These are phyloP conservation scores for Fusarium tricinctum DNA, from an alignment of 2,329 filamentous ascomycete genomes.

Conservation along the genomic window DNA sequence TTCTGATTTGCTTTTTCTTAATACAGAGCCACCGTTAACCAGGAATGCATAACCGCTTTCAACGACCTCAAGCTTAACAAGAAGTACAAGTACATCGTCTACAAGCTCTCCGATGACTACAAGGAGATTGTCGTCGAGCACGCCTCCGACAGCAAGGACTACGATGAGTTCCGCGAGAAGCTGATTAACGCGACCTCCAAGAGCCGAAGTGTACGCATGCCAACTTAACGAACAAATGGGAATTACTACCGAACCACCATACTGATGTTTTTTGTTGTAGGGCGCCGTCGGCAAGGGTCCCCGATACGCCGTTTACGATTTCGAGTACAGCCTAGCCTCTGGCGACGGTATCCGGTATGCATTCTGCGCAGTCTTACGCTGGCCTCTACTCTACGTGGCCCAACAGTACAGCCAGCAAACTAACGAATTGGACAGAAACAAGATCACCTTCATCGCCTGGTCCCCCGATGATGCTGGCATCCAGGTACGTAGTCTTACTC, in stretches of 20 bases:
- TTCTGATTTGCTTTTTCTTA: slow-evolving; percentile 19
- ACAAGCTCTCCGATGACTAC: slow-evolving; percentile 87
- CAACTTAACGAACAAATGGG: neutral
- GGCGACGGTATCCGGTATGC: slow-evolving; percentile 79
- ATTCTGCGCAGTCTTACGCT: slow-evolving; percentile 48
- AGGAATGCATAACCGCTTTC: slow-evolving; percentile 79
- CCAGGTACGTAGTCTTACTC: slow-evolving; percentile 73
- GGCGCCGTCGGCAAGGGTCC: slow-evolving; percentile 75
- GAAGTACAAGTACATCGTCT: slow-evolving; percentile 88
- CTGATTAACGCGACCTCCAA: slow-evolving; percentile 80
- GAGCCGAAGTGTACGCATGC: slow-evolving; percentile 71
- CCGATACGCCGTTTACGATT: slow-evolving; percentile 88
- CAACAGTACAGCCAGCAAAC: slow-evolving; percentile 13
- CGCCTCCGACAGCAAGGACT: slow-evolving; percentile 75
- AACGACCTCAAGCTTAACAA: slow-evolving; percentile 88
- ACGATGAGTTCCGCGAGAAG: slow-evolving; percentile 80
- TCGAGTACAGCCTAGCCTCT: slow-evolving; percentile 79
- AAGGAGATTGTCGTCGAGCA: slow-evolving; percentile 87
- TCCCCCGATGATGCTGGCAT: slow-evolving; percentile 84
- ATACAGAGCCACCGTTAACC: slow-evolving; percentile 76
- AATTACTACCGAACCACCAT: neutral
- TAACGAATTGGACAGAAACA: slow-evolving; percentile 68
- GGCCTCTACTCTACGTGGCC: slow-evolving; percentile 15
- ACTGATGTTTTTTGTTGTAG: slow-evolving; percentile 55
- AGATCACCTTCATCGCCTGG: slow-evolving; percentile 85